A percentile compares a stretch with the other conserved stretches of the same genome.
phyloP scores from a whole-genome alignment of 2,329 filamentous ascomycete genomes.

The Penicillium olsonii region DNA sequence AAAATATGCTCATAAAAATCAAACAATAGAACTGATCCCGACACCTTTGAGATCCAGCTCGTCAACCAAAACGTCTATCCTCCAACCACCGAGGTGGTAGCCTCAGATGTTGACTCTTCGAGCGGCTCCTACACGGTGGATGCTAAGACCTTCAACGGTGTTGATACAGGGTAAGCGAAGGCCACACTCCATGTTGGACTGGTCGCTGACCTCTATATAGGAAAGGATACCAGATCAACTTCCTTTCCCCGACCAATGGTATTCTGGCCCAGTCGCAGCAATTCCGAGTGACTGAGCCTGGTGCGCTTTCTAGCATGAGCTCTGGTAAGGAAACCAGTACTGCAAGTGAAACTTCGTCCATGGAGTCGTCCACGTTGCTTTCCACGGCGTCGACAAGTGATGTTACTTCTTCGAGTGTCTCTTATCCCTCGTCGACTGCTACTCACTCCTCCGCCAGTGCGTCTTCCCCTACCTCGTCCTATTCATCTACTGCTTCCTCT shows the following conservation, averaged over 20 bases:
- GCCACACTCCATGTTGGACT: neutral
- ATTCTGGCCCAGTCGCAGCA: constrained; percentile 46
- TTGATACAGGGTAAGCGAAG: constrained; percentile 26
- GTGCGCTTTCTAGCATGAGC: constrained; percentile 22
- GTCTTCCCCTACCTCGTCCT: constrained; percentile 13
- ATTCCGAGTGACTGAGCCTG: constrained; percentile 30
- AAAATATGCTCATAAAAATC: constrained; percentile 1
- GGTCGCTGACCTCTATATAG: constrained; percentile 10
- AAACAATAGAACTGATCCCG: constrained; percentile 40
- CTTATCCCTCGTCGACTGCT: constrained; percentile 20
- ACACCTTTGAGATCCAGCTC: constrained; percentile 44
- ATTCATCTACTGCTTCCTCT: constrained; percentile 17
- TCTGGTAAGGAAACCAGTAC: constrained; percentile 28
- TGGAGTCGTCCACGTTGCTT: constrained; percentile 19
- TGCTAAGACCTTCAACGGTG: constrained; percentile 24
- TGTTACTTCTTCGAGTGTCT: constrained; percentile 15
- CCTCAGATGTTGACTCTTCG: constrained; percentile 37
- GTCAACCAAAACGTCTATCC: constrained; percentile 43
- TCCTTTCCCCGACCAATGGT: constrained; percentile 38
- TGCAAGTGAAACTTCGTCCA: constrained; percentile 29
- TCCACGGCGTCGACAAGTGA: constrained; percentile 18
- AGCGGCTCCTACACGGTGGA: constrained; percentile 39
- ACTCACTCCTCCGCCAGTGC: constrained; percentile 12
- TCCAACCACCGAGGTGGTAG: constrained; percentile 33
- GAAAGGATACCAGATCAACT: constrained; percentile 47